Base-by-base conservation (phyloP, 2,329 filamentous ascomycete genomes). In the Onygena corvina region DNA sequence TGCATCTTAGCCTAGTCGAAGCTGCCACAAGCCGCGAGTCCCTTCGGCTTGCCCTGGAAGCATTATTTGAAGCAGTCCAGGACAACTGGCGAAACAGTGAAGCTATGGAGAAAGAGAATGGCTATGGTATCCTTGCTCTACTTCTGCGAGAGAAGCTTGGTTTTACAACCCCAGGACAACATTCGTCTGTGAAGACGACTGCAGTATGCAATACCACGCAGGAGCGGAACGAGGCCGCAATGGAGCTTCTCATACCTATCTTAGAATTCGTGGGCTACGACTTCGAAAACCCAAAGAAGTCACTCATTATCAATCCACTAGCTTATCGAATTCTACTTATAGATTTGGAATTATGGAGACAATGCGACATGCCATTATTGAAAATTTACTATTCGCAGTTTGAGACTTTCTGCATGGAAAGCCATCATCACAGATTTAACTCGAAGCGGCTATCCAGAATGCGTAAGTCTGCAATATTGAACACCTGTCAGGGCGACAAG, bases 61-160 rank as follows among this genome's bases (percentile, higher is more conserved):
- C 93, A 59, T 73, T 94, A 21, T 88, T 95, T 54, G 80, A 85
- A 55, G 86, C 86, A 52, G 84, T 95, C 46, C 83, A 85, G 56
- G 83, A 85, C 55, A 96, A 85, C 62, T 98, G 93, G 92, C 79
- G 92, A 55, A 96, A 96, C 57, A 96, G 92, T 57, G 93, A 98
- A 64, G 89, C 92, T 21, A 95, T 98, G 84, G 92, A 98, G 65
- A 82, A 86, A 59, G 88, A 94, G 52, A 92, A 93, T 57, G 93
- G 90, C 0, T 98, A 95, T 62, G 84, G 86, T 21, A 85, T 96
- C 30, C 70, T 98, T 46, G 84, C 84, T 34, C 80, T 88, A 65
- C 74, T 96, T 14, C 68, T 98, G 20, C 81, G 87, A 49, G 84
- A 86, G 49, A 95, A 94, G 63, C 72, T 94, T 45, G 69, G 65